phyloP scores from a whole-genome alignment of 768 basidiomycete species.

The Kockovaella imperatae region DNA sequence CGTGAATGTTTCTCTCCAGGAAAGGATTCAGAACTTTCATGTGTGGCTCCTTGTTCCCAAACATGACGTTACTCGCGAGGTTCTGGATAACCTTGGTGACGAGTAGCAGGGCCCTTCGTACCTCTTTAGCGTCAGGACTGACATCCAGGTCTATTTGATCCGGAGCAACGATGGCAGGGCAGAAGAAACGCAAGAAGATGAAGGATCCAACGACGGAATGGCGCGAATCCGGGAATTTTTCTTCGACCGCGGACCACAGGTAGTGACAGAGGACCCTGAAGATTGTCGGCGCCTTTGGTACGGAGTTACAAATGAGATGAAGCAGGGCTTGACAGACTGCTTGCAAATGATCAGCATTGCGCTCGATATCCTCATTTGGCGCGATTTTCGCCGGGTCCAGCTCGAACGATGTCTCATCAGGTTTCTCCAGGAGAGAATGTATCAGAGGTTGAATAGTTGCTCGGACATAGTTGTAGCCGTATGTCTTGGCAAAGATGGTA shows the following conservation, averaged over 20 bases:
- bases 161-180: slow-evolving; percentile 79
- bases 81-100: slow-evolving; percentile 91
- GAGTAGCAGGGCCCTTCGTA: slow-evolving; percentile 71
- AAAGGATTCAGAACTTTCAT: slow-evolving; percentile 76
- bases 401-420: slow-evolving; percentile 66
- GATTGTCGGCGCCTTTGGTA: slow-evolving; percentile 55
- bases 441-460: slow-evolving; percentile 69
- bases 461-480: slow-evolving; percentile 86
- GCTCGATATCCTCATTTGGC: slow-evolving; percentile 54
- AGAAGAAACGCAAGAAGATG: slow-evolving; percentile 89
- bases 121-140: slow-evolving; percentile 54
- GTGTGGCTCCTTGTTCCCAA: slow-evolving; percentile 72
- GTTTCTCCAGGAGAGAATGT: slow-evolving; percentile 63
- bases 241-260: slow-evolving; percentile 48
- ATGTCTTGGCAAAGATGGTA: slow-evolving; percentile 76
- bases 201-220: slow-evolving; percentile 54
- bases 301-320: slow-evolving; percentile 63
- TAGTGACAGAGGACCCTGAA: slow-evolving; percentile 50
- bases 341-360: slow-evolving; percentile 65
- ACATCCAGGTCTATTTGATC: slow-evolving; percentile 75
- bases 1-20: slow-evolving; percentile 40
- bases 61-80: slow-evolving; percentile 86
- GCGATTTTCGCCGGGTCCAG: slow-evolving; percentile 56
- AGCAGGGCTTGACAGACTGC: slow-evolving; percentile 68
- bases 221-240: slow-evolving; percentile 40